Base-by-base conservation (phyloP, 768 basidiomycete genomes). In the Pholiota microspora region DNA sequence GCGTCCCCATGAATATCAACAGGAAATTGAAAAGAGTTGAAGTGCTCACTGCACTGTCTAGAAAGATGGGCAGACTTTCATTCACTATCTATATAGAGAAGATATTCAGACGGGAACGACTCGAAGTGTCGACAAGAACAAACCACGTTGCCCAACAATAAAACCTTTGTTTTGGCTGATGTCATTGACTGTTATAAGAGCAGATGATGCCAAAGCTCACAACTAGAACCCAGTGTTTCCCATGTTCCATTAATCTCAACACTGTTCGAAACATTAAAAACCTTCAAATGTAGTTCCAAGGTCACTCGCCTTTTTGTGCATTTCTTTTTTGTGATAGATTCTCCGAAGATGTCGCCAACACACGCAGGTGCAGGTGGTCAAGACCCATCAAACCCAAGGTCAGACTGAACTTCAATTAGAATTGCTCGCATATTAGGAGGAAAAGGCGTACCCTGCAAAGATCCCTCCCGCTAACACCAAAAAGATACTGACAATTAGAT, bases 361-460 rank as follows among this genome's bases (percentile, higher is more conserved):
- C 94, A 10, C 92, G 84, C 2, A 97, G 80, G 61, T 96, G 92
- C 10, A 97, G 79, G 59, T 94, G 90, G 59, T 97, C 94, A 12
- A 95, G 81, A 0, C 94, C 94, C 94, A 96, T 96, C 24, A 97
- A 75, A 0, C 93, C 94, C 25, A 97, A 80, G 0, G 94, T 97
- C 48, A 97, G 74, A 3, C 93, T 94, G 59, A 23, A 58, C 13
- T 9, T 8, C 24, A 7, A 10, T 31, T 7, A 25, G 27, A 35
- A 18, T n/a, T 1, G 8, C 2, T 10, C 21, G 8, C 24, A n/a
- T 25, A 40, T 15, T 5, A 32, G 12, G 8, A 27, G 7, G n/a
- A 25, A 55, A 44, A 21, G 36, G 25, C 83, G 51, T 59, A 90
- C 94, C 95, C 95, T 9, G 95, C 90, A 68, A 98, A 97, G 7